Percentiles rank a stretch among this genome's conserved stretches.
Conservation (phyloP, 495 filamentous ascomycete species). For the Chlorociboria aeruginascens region DNA sequence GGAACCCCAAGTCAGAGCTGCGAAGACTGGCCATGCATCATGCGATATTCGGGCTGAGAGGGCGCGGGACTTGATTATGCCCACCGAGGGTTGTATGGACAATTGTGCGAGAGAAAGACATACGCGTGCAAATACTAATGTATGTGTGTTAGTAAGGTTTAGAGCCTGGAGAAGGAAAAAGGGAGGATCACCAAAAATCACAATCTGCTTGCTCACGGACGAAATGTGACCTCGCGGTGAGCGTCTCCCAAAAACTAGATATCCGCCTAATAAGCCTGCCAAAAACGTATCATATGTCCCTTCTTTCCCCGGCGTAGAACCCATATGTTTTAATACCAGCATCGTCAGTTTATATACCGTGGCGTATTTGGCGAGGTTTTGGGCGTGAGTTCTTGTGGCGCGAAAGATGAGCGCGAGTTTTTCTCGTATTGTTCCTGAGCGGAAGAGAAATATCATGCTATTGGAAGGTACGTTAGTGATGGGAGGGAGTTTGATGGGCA, state of each 20-base stretch:
- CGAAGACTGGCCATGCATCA: slow-evolving; percentile 85
- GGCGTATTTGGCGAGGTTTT: slow-evolving; percentile 83
- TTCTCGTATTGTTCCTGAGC: slow-evolving; percentile 71
- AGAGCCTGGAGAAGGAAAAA: background rate
- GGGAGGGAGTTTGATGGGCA: slow-evolving; percentile 41
- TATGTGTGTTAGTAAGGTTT: background rate
- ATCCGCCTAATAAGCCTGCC: slow-evolving; percentile 84
- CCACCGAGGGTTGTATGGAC: slow-evolving; percentile 48
- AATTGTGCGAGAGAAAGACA: slow-evolving; percentile 73
- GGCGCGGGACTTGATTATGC: slow-evolving; percentile 27
- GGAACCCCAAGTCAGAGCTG: slow-evolving; percentile 71
- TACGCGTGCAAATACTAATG: slow-evolving; percentile 73
- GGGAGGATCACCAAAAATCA: slow-evolving; percentile 51
- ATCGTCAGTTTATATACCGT: slow-evolving; percentile 76
- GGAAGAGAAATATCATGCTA: slow-evolving; percentile 92
- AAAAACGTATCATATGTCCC: slow-evolving; percentile 73
- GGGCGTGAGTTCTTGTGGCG: slow-evolving; percentile 82
- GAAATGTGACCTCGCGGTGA: slow-evolving; percentile 49
- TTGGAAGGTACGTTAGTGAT: slow-evolving; percentile 36
- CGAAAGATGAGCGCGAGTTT: slow-evolving; percentile 67
- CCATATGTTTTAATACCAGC: slow-evolving; percentile 53
- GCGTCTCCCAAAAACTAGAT: slow-evolving; percentile 76
- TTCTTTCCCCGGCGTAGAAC: slow-evolving; percentile 46
- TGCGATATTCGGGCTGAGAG: slow-evolving; percentile 35
- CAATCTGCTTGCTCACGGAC: slow-evolving; percentile 91